Evolutionary conservation across 2,329 filamentous ascomycete species (phyloP).

Genomic region (Calonectria leucothoes): DNA sequence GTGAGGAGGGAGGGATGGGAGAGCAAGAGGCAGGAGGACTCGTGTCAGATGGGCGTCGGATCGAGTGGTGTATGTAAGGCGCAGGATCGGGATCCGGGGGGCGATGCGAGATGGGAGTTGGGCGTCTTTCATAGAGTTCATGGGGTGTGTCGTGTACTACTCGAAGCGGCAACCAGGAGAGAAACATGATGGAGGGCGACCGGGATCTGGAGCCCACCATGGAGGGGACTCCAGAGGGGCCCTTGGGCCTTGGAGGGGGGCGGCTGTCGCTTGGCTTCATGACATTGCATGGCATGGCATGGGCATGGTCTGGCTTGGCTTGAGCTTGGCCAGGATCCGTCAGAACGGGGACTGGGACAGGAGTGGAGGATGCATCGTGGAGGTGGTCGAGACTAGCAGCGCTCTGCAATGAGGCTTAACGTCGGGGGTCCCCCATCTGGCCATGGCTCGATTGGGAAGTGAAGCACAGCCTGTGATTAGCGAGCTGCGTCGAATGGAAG

Average conservation of each 20-base stretch:
- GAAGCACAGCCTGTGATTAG: background rate
- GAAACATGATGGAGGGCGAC: constrained; percentile 29
- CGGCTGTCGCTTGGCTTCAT: constrained; percentile 8
- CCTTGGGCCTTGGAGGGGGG: constrained; percentile 31
- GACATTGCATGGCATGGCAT: constrained; percentile 6
- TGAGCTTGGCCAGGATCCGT: constrained; percentile 29
- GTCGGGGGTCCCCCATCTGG: constrained; percentile 11
- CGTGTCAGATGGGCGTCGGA: background rate
- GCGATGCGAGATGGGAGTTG: constrained; percentile 25
- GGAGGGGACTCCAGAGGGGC: constrained; percentile 30
- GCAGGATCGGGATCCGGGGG: constrained; percentile 25
- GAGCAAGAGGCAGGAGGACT: background rate
- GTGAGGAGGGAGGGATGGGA: background rate
- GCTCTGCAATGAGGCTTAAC: constrained; percentile 23
- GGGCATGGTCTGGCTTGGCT: constrained; percentile 11
- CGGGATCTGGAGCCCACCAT: constrained; percentile 21
- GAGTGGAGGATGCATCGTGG: constrained; percentile 15
- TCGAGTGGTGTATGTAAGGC: constrained; percentile 11
- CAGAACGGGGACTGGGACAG: constrained; percentile 26
- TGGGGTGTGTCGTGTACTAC: constrained; percentile 15
- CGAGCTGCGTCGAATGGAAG: background rate
- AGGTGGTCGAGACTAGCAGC: constrained; percentile 12
- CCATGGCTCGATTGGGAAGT: background rate
- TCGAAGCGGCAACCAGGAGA: constrained; percentile 18
- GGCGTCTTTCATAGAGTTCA: constrained; percentile 40